Base-by-base conservation (phyloP, 1,284 basidiomycete genomes). In the Trametes polyzona region DNA sequence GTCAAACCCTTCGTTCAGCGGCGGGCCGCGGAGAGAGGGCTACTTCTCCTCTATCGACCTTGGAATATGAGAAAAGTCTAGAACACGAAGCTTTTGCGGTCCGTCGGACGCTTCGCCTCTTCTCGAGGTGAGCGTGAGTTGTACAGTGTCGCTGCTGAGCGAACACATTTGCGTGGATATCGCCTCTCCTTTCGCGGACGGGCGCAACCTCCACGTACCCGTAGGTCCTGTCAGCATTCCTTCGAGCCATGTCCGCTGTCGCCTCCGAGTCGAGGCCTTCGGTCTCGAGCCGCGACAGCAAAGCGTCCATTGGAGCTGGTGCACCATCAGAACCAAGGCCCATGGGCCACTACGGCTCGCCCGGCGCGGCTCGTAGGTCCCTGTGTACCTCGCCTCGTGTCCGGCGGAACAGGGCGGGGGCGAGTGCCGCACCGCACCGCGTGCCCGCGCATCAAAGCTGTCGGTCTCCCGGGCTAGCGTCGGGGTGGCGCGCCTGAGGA, bases 331-430 rank as follows among this genome's bases (percentile, higher is more conserved):
- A 43, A 43, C n/a, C n/a, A n/a, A n/a, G n/a, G n/a, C n/a, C n/a
- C n/a, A n/a, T n/a, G n/a, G n/a, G n/a, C 37, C 19, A 5, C 4
- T 39, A 11, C 10, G 43, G 26, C n/a, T 40, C 32, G 37, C 17
- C 27, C 36, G 52, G 46, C 46, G 44, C 52, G 52, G 36, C 43
- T 51, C 27, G 54, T 59, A 59, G 61, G 61, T 59, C 55, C 61
- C 47, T 54, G 39, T 62, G 61, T 57, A 49, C 51, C 57, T 55
- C 19, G 52, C 55, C 52, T 57, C 61, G 48, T 59, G 61, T 43
- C 46, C 43, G 52, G 52, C 52, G 52, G 52, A 47, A 53, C 37
- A 53, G 35, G n/a, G n/a, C n/a, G n/a, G n/a, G n/a, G n/a, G n/a
- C 26, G 30, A 26, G 14, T 30, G 52, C 19, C 12, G 35, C 19